Percentiles rank a stretch among this genome's conserved stretches.
Evolutionary conservation across 192 early-diverging fungal genomes (phyloP).

Genomic region (Coemansia sp.): DNA sequence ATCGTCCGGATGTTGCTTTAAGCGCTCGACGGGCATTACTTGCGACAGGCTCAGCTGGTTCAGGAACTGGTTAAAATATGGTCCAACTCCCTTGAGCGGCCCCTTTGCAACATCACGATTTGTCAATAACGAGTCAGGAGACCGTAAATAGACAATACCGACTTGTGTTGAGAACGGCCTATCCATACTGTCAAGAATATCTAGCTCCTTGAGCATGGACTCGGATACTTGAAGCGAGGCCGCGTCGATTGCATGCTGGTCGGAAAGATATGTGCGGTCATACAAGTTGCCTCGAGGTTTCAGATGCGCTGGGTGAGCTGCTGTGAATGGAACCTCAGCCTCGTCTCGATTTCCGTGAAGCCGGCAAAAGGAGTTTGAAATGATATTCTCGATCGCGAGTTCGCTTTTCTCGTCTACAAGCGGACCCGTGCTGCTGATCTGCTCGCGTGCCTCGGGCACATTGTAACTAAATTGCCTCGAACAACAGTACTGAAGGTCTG

Average conservation of each 20-base stretch:
- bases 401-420: conserved; percentile 38
- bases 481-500: conserved; percentile 2
- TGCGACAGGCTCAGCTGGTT: conserved; percentile 19
- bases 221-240: conserved; percentile 19
- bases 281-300: conserved; percentile 21
- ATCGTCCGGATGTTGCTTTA: conserved; percentile 26
- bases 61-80: conserved; percentile 38
- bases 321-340: conserved; percentile 29
- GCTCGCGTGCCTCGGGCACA: conserved; percentile 5
- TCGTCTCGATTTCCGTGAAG: conserved; percentile 14
- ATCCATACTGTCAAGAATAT: conserved; percentile 40
- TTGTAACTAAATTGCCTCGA: conserved; percentile 1
- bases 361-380: conserved; percentile 16
- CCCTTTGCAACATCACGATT: conserved; percentile 36
- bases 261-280: conserved; percentile 16
- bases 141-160: conserved; percentile 44
- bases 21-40: conserved; percentile 13
- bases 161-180: conserved; percentile 38
- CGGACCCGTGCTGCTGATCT: background rate
- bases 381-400: conserved; percentile 16
- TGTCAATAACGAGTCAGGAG: conserved; percentile 32
- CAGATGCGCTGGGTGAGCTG: conserved; percentile 7
- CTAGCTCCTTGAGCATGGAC: conserved; percentile 33
- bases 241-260: conserved; percentile 19
- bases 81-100: conserved; percentile 34